Base-by-base conservation (phyloP, 805 yeast species). In the Isabelozyma gotoi region DNA sequence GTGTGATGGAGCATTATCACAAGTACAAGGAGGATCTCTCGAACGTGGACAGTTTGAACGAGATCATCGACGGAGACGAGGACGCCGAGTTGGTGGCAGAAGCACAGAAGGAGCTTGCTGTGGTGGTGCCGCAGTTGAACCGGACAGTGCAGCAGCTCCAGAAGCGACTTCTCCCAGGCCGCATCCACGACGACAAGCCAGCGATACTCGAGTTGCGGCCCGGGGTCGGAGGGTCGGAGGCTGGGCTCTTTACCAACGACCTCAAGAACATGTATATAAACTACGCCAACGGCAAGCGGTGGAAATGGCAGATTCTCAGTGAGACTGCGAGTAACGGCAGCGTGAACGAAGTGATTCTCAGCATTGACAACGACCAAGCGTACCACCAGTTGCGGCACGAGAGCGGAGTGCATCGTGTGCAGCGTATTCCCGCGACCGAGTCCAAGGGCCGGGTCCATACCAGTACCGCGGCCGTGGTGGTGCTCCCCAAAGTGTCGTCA, bases 391-490 rank as follows among this genome's bases (percentile, higher is more conserved):
- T 94, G 38, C 75, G 92, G 48, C 84, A 80, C 55, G 99, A 94
- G 61, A 89, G 96, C 20, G 99, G 99, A 3, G 96, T 94, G 6
- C 99, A 94, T 62, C 71, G 99, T 35, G 99, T 94, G 1, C 99
- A 94, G 62, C 69, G 99, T 46, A 81, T 92, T 6, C 99, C 99
- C 0, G 85, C 81, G 17, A 94, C 99, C 0, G 99, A 94, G 60
- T 78, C 88, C 3, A 91, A 92, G 62, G 98, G 98, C 5, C 72
- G 99, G 39, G 85, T 89, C 3, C 99, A 94, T 60, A 94, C 99
- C 0, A 89, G 97, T 1, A 92, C 99, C 0, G 88, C 97, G 0
- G 98, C 97, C 0, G 96, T 94, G 1, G 85, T 94, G 10, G 97
- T 94, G 2, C 67, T 94, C 14, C 99, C 99, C 0, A 85, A 88